Conservation (phyloP, 441 rosid genomes). For the Hura crepitans region DNA sequence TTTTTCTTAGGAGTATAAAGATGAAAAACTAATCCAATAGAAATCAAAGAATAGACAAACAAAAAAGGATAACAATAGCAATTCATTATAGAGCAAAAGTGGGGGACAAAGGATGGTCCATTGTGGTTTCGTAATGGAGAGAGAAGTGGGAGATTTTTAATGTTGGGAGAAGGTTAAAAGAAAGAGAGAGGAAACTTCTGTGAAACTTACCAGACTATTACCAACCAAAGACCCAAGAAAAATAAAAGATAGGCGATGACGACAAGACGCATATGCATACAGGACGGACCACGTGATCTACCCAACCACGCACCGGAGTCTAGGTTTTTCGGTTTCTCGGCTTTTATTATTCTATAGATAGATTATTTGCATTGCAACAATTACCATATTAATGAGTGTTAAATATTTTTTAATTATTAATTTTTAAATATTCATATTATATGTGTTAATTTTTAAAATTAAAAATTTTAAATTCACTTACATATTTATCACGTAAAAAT, state of each 20-base stretch:
- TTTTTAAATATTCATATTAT: too few species aligned
- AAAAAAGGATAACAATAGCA: not conserved
- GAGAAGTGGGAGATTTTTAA: not conserved
- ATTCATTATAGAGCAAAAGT: too few species aligned
- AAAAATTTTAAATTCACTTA: too few species aligned
- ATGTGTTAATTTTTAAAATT: too few species aligned
- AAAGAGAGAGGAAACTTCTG: not conserved
- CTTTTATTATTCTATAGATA: not conserved
- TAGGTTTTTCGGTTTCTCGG: not conserved
- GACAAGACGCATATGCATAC: not conserved
- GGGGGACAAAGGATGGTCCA: too few species aligned
- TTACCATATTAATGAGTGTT: too few species aligned
- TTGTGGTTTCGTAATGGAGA: too few species aligned
- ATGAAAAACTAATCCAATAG: not conserved
- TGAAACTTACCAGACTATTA: not conserved
- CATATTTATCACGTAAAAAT: too few species aligned
- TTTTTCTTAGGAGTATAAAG: not conserved
- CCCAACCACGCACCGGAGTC: not conserved
- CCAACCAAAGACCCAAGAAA: too few species aligned
- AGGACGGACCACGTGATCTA: not conserved
- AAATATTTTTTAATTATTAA: too few species aligned
- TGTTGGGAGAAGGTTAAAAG: not conserved
- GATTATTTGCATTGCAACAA: not conserved
- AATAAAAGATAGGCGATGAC: not conserved
- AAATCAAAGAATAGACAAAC: not conserved